These are phyloP conservation scores for Pythium apleroticum DNA, from an alignment of 352 stramenopile species.

Conservation along the genomic window DNA sequence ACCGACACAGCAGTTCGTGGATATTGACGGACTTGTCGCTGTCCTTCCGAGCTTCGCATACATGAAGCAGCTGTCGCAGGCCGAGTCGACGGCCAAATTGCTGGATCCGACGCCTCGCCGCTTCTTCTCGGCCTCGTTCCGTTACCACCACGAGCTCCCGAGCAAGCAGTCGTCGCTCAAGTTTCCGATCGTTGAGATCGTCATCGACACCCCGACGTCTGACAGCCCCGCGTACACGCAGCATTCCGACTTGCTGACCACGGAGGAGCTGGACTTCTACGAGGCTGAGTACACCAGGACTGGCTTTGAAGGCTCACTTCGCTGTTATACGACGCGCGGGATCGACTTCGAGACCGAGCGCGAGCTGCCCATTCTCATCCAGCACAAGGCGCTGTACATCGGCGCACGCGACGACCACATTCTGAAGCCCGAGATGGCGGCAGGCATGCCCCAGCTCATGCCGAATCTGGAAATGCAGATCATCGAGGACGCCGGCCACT, in stretches of 20 bases:
- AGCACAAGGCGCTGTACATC: conserved; percentile 66
- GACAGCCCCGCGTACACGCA: conserved; percentile 37
- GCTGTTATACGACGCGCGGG: conserved; percentile 60
- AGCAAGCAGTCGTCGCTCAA: conserved; percentile 2
- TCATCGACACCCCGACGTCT: conserved; percentile 26
- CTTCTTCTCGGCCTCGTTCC: conserved; percentile 54
- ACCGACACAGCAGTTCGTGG: not conserved
- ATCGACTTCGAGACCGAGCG: conserved; percentile 58
- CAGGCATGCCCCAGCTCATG: conserved; percentile 52
- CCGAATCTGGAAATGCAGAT: conserved; percentile 54
- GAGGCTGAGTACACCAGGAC: conserved; percentile 47
- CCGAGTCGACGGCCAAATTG: not conserved
- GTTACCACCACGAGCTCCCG: conserved; percentile 40
- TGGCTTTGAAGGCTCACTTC: conserved; percentile 58
- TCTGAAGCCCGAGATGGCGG: conserved; percentile 53
- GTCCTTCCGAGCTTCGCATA: not conserved
- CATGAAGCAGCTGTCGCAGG: not conserved
- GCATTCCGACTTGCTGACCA: conserved; percentile 44
- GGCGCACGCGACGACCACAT: conserved; percentile 53
- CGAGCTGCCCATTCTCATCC: conserved; percentile 30
- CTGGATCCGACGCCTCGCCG: conserved; percentile 42
- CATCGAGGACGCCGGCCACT: conserved; percentile 55
- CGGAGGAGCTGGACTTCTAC: conserved; percentile 64
- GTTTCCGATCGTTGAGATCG: not conserved
- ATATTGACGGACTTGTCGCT: not conserved